Percentiles rank a stretch among this genome's conserved stretches.
These are phyloP conservation scores for Aspergillus nidulans DNA, from an alignment of 495 filamentous ascomycete genomes.

Conservation along the genomic window DNA sequence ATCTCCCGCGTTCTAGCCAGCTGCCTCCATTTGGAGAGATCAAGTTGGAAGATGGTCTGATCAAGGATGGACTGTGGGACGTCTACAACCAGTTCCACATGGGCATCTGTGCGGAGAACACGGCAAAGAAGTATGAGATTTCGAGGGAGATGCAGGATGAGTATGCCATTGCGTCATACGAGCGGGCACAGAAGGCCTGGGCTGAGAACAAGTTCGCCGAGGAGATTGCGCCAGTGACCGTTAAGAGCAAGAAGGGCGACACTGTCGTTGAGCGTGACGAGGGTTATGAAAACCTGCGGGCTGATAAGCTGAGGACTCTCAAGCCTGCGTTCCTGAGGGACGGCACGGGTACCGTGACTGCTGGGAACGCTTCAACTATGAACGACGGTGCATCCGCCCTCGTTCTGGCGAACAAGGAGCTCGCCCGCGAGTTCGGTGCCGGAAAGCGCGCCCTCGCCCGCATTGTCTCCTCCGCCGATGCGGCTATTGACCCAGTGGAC, in stretches of 20 bases:
- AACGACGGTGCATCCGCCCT: conserved; percentile 94
- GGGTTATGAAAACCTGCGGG: conserved; percentile 76
- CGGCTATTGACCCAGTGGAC: conserved; percentile 88
- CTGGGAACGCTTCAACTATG: conserved; percentile 86
- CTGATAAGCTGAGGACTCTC: conserved; percentile 77
- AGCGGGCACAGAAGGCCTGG: conserved; percentile 90
- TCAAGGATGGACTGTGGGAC: conserved; percentile 95
- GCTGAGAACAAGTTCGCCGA: conserved; percentile 70
- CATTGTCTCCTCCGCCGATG: conserved; percentile 83
- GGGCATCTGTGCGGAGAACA: conserved; percentile 96
- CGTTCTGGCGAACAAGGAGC: conserved; percentile 70
- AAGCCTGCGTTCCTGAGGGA: conserved; percentile 88
- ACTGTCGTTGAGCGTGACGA: conserved; percentile 76
- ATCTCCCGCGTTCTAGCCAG: conserved; percentile 69
- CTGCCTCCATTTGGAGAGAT: conserved; percentile 81
- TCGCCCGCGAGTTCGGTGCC: conserved; percentile 70
- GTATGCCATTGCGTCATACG: conserved; percentile 83
- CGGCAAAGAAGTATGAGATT: conserved; percentile 80
- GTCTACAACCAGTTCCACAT: conserved; percentile 96
- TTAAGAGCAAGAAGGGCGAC: conserved; percentile 79
- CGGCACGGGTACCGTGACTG: conserved; percentile 85
- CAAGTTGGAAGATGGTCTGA: conserved; percentile 82
- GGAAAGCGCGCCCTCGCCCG: conserved; percentile 74
- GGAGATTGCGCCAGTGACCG: conserved; percentile 80
- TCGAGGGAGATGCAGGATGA: conserved; percentile 81